Evolutionary conservation across 2,329 filamentous ascomycete species (phyloP).

Genomic region (Ophiocordyceps polyrhachis-furcata): DNA sequence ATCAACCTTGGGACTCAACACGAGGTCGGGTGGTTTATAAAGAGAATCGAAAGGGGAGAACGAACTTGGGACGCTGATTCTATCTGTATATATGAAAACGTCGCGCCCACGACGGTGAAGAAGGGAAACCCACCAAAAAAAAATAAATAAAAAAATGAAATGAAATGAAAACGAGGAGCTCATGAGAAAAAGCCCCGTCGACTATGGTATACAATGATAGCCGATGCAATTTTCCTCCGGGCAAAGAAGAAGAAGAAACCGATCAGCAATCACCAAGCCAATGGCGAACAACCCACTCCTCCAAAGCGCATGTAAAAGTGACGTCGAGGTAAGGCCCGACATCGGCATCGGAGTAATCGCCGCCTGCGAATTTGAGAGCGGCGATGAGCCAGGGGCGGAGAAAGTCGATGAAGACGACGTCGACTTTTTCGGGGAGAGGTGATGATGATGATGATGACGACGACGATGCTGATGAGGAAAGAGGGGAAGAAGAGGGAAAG

Average conservation of each 20-base stretch:
- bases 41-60: no score
- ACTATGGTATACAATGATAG: neutral
- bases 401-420: slow-evolving; percentile 84
- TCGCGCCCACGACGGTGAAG: no score
- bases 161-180: no score
- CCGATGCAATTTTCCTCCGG: no score
- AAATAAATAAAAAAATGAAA: no score
- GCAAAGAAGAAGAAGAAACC: neutral
- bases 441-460: slow-evolving; percentile 11
- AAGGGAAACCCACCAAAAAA: no score
- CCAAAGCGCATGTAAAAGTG: slow-evolving; percentile 35
- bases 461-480: slow-evolving; percentile 11
- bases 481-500: slow-evolving; percentile 31
- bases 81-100: no score
- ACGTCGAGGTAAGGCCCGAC: slow-evolving; percentile 32
- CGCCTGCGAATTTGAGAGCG: slow-evolving; percentile 45
- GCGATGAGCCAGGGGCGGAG: slow-evolving; percentile 65
- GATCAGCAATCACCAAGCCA: slow-evolving; percentile 31
- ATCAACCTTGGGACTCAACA: no score
- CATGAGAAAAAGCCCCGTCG: no score
- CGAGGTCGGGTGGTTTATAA: no score
- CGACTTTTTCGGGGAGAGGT: slow-evolving; percentile 49
- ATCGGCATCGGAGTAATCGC: slow-evolving; percentile 27
- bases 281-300: slow-evolving; percentile 38
- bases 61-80: no score